A percentile compares a stretch with the other conserved stretches of the same genome.
Evolutionary conservation across 2,329 filamentous ascomycete species (phyloP).

Genomic region (Parastagonospora avenae): DNA sequence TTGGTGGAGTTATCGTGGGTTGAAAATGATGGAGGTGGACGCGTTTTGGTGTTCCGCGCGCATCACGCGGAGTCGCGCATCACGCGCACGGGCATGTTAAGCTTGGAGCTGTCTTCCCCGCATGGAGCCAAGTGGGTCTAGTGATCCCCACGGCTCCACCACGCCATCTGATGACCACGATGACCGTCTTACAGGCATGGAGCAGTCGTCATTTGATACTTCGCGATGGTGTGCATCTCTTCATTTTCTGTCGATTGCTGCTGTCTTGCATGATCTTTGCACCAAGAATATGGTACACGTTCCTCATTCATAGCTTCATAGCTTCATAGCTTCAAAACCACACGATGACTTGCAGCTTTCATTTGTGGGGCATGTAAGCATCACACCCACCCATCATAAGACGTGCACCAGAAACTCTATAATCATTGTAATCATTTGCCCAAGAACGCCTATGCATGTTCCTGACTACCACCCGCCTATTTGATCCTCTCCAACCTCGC

Average conservation of each 20-base stretch:
- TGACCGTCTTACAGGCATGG: background rate
- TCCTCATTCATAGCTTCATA: background rate
- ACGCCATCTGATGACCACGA: background rate
- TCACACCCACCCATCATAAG: background rate
- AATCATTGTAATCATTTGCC: background rate
- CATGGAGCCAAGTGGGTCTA: constrained; percentile 20
- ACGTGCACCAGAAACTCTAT: background rate
- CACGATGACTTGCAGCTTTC: background rate
- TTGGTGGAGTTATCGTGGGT: too few species aligned
- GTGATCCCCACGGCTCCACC: background rate
- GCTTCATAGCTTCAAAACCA: background rate
- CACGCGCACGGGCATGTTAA: constrained; percentile 1
- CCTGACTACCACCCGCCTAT: constrained; percentile 25
- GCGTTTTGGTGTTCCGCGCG: too few species aligned
- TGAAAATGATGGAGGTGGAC: too few species aligned
- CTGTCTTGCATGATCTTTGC: background rate
- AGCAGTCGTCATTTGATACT: constrained; percentile 5
- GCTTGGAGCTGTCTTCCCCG: constrained; percentile 28
- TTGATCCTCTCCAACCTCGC: constrained; percentile 70
- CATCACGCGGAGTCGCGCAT: too few species aligned
- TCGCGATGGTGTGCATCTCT: background rate
- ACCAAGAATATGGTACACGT: background rate
- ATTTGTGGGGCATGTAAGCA: too few species aligned
- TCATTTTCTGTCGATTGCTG: too few species aligned
- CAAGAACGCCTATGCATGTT: background rate